A percentile compares a stretch with the other conserved stretches of the same genome.
Evolutionary conservation across 2,329 filamentous ascomycete genomes (phyloP).

Genomic region (Ceratocystis harringtonii): DNA sequence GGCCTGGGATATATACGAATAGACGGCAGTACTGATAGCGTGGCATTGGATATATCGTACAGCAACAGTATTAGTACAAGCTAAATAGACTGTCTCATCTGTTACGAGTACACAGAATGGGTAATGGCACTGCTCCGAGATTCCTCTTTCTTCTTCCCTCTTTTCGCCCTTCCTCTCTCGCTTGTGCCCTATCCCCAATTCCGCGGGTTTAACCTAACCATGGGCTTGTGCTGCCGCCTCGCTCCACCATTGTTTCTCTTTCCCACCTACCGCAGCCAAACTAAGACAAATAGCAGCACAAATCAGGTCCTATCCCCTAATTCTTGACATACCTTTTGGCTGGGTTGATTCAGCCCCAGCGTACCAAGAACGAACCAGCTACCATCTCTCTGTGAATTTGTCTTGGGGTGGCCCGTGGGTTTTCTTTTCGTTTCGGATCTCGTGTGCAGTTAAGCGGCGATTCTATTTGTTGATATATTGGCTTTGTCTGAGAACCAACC

Average conservation of each 20-base stretch:
- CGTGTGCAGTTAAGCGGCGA: not conserved
- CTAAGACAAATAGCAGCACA: too few species aligned
- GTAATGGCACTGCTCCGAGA: too few species aligned
- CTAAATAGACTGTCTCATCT: too few species aligned
- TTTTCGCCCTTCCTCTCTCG: too few species aligned
- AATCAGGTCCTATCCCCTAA: too few species aligned
- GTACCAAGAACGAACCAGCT: not conserved
- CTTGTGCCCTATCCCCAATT: too few species aligned
- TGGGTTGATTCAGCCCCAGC: not conserved
- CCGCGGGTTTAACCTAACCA: too few species aligned
- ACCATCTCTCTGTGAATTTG: not conserved
- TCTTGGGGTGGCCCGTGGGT: not conserved
- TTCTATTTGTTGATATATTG: conserved; percentile 1
- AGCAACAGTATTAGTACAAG: not conserved
- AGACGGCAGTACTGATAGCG: not conserved
- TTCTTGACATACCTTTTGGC: not conserved
- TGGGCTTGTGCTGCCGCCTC: too few species aligned
- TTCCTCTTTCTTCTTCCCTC: too few species aligned
- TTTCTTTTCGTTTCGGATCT: not conserved
- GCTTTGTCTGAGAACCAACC: not conserved
- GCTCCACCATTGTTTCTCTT: too few species aligned
- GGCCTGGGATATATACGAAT: not conserved
- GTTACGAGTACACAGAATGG: too few species aligned
- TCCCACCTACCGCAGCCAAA: too few species aligned
- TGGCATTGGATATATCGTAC: not conserved